Base-by-base conservation (phyloP, 2,329 filamentous ascomycete genomes). In the Escovopsis sp. region DNA sequence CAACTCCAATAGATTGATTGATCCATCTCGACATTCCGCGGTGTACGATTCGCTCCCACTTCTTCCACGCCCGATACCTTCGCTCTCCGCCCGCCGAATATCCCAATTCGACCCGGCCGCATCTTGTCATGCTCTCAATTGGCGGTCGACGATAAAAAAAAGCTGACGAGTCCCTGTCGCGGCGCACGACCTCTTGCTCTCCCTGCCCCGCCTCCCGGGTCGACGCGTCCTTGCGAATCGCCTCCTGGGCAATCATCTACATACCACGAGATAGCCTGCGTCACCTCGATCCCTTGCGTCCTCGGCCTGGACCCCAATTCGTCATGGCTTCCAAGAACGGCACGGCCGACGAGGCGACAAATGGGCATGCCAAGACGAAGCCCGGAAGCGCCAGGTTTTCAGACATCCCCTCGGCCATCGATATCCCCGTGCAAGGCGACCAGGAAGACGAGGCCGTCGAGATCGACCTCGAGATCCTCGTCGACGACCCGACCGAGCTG, bases 401-500 rank as follows among this genome's bases (percentile, higher is more conserved):
- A 45, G 73, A 80, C 49, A 78, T 81, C 47, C 76, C 77, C 40
- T 66, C 70, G 13, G 72, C 74, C 38, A 78, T 81, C 57, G 77
- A 81, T 52, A 76, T 81, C 45, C 76, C 76, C 13, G 74, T 80
- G 8, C 72, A 77, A 49, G 70, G 70, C 47, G 76, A 78, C 52
- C 68, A 73, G 48, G 76, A 79, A 51, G 76, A 80, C 49, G 76
- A 87, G 55, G 76, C 75, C 41, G 91, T 98, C 60, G 91, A 96
- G 65, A 85, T 98, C 54, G 85, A 93, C 57, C 76, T 96, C 41
- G 82, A 88, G 57, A 85, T 89, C 49, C 78, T 95, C 33, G 76
- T 88, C 46, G 91, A 96, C 59, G 91, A 96, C 57, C 85, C 86
- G 15, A 94, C 84, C 37, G 91, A 98, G 65, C 74, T 98, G 5